Evolutionary conservation across 345 rosid genomes (phyloP), one percentile per base, ranked within the genome.

Genomic region (Reutealis trisperma): DNA sequence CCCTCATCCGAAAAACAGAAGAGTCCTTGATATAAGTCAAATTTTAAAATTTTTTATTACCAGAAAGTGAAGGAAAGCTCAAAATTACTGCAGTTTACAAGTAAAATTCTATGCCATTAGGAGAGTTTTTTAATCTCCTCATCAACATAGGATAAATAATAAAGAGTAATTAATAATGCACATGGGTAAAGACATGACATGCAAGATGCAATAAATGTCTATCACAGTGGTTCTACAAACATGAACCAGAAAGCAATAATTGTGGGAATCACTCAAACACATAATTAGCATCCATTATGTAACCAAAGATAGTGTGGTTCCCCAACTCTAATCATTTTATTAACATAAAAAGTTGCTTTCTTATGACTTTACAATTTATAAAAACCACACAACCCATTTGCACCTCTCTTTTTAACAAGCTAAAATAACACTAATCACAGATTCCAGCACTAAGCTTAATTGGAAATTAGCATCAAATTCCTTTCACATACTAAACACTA

Each of bases 111-210:
- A 80, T 68, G 79, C 60, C 51, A 60, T 60, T 51, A 72, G 51
- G 42, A 71, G 41, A 30, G 30, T 15, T 41, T 16, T 57, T 30
- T 32, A 42, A 41, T 41, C 63, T 52, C 80, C 62, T 57, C 51
- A 62, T 77, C 82, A 71, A 49, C 25, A 24, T 51, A 67, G 37
- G 61, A 61, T 25, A 67, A 78, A 62, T n/a, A 45, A 79, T n/a
- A 80, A 37, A 78, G 70, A 22, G 79, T 49, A 63, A 81, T 85
- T 79, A 85, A 85, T 79, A 72, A 57, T 79, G 86, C 85, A 79
- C 85, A 87, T 79, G 90, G 86, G 82, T 63, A 75, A 67, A 74
- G 41, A 49, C 72, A 77, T 65, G 49, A 70, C 44, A 73, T 63
- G 66, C 64, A 84, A 42, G 51, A 54, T 79, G 54, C 79, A 78